phyloP scores from a whole-genome alignment of 2,329 filamentous ascomycete genomes.

The Clonostachys rosea region DNA sequence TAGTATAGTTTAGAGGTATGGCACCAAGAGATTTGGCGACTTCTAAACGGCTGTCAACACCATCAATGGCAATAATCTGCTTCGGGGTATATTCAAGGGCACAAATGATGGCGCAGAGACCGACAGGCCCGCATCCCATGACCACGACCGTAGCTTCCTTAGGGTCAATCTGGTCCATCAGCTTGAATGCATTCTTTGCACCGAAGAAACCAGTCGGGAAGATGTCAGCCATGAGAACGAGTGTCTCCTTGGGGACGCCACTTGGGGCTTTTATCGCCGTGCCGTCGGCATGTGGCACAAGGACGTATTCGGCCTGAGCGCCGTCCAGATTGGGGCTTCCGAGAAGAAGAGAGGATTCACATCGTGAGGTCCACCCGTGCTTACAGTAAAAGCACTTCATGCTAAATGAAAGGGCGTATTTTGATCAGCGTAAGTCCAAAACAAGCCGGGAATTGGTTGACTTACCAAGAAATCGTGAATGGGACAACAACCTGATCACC shows the following conservation, averaged over 20 bases:
- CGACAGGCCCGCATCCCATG: conserved; percentile 82
- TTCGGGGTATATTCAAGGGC: conserved; percentile 67
- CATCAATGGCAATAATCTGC: conserved; percentile 75
- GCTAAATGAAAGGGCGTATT: conserved; percentile 6
- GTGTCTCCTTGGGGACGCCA: conserved; percentile 48
- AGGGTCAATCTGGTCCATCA: conserved; percentile 25
- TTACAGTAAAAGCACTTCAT: conserved; percentile 82
- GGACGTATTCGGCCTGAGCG: conserved; percentile 77
- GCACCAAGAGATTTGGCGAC: conserved; percentile 72
- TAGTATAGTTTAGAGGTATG: conserved; percentile 76
- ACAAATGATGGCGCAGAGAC: conserved; percentile 67
- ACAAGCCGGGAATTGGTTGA: conserved; percentile 1
- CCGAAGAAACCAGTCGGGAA: conserved; percentile 87
- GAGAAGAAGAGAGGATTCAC: conserved; percentile 67
- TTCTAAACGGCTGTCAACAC: conserved; percentile 68
- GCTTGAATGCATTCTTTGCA: conserved; percentile 67
- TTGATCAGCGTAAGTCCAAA: no score
- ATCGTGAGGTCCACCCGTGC: conserved; percentile 72
- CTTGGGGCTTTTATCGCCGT: conserved; percentile 4
- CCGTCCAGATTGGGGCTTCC: conserved; percentile 68
- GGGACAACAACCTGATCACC: not conserved
- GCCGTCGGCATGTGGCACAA: conserved; percentile 66
- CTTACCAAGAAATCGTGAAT: conserved; percentile 28
- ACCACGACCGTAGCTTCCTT: conserved; percentile 64
- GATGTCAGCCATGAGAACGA: conserved; percentile 90